Base-by-base conservation (phyloP, 805 yeast genomes). In the Spathaspora sp. region DNA sequence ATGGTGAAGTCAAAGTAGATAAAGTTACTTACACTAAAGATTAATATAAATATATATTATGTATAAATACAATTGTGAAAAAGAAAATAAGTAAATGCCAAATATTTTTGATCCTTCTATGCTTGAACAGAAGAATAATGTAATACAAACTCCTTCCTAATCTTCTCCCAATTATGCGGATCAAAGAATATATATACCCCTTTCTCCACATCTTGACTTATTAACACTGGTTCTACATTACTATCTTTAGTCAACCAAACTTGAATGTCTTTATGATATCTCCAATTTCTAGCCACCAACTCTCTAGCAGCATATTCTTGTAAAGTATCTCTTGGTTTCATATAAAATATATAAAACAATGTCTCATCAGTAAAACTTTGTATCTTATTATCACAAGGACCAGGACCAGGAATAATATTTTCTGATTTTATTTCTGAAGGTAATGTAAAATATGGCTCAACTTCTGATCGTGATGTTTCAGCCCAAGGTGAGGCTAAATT, bases 161-260 rank as follows among this genome's bases (percentile, higher is more conserved):
- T 91, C 68, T 89, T 89, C 61, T 90, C 96, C 99, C 99, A 94
- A 55, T 88, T 83, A 58, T 86, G 89, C 4, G 98, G 97, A 63
- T 94, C 98, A 66, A 94, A 94, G 67, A 94, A 93, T 20, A 92
- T 85, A 65, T 94, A 94, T 9, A 91, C 84, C 1, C 99, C 98
- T 55, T 93, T 81, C 70, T 94, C 99, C 50, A 92, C 89, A 52
- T 88, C 93, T 38, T 86, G 86, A 32, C 87, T 81, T 18, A 75
- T 70, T 53, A 90, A 89, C 14, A 89, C 81, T 1, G 97, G 97
- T 67, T 93, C 98, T 55, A 85, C 84, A 60, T 83, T 82, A 28
- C 96, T 88, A 62, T 91, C 97, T 68, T 94, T 94, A 11, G 99
- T 94, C 53, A 94, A 73, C 99, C 99, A 94, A 48, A 94, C 91